Conservation (phyloP, 192 early-diverging fungal species). For the Entomortierella parvispora region DNA sequence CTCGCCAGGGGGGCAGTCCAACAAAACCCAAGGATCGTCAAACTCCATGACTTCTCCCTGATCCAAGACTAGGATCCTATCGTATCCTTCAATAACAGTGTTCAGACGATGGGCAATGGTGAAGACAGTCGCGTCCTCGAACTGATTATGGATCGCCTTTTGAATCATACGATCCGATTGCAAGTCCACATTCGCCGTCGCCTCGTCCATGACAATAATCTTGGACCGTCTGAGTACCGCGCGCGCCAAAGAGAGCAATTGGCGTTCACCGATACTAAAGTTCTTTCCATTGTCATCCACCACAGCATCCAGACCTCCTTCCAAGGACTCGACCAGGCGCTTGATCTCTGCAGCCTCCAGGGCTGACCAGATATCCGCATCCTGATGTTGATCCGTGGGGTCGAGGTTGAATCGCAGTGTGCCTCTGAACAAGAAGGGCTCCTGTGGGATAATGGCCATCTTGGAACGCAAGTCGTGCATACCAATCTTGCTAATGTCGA, state of each 20-base stretch:
- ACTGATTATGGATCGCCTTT: constrained; percentile 39
- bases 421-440: constrained; percentile 69
- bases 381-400: constrained; percentile 56
- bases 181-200: constrained; percentile 43
- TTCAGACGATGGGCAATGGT: constrained; percentile 68
- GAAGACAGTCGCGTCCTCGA: constrained; percentile 58
- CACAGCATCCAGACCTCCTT: constrained; percentile 71
- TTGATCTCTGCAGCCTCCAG: constrained; percentile 76
- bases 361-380: constrained; percentile 73
- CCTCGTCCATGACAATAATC: constrained; percentile 69
- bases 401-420: constrained; percentile 67
- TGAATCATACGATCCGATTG: constrained; percentile 44
- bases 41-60: constrained; percentile 54
- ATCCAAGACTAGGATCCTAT: constrained; percentile 58
- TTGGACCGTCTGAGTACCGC: constrained; percentile 73
- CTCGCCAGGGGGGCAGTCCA: not conserved
- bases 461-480: constrained; percentile 66
- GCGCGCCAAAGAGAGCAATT: constrained; percentile 74
- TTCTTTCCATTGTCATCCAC: constrained; percentile 86
- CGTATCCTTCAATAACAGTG: constrained; percentile 57
- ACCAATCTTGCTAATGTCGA: constrained; percentile 65
- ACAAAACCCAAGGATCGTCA: constrained; percentile 28
- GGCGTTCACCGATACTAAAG: constrained; percentile 83
- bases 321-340: constrained; percentile 64
- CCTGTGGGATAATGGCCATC: constrained; percentile 72